Evolutionary conservation across 1,284 basidiomycete genomes (phyloP).

Genomic region (Ganoderma lucidum): DNA sequence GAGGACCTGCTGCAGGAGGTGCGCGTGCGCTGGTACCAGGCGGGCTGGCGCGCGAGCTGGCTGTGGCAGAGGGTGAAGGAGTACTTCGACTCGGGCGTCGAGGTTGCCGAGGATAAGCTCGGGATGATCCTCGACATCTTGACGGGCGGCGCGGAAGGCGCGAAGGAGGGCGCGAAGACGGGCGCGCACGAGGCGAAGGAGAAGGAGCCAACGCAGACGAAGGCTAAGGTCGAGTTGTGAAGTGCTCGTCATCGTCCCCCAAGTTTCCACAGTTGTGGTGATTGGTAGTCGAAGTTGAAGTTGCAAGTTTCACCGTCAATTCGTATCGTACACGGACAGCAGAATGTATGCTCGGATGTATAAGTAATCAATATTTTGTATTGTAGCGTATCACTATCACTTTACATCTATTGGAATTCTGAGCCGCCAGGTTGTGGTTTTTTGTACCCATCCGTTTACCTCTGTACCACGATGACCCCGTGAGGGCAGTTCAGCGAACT

Average conservation of each 20-base stretch:
- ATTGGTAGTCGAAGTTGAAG: not conserved
- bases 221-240: conserved; percentile 36
- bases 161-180: conserved; percentile 41
- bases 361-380: not conserved
- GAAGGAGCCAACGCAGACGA: conserved; percentile 28
- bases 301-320: not conserved
- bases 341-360: not conserved
- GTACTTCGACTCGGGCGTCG: conserved; percentile 67
- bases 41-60: conserved; percentile 64
- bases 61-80: conserved; percentile 61
- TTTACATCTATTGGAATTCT: too few species aligned
- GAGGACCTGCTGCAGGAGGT: conserved; percentile 82
- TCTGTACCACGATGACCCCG: too few species aligned
- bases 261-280: not conserved
- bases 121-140: conserved; percentile 50
- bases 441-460: too few species aligned
- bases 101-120: conserved; percentile 75
- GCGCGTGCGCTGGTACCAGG: conserved; percentile 67
- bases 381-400: not conserved
- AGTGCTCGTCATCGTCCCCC: not conserved
- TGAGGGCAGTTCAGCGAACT: too few species aligned
- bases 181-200: conserved; percentile 32
- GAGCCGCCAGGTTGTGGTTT: too few species aligned
- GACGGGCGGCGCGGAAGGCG: conserved; percentile 48
- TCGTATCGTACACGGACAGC: not conserved